Evolutionary conservation across 2,329 filamentous ascomycete genomes (phyloP).

Genomic region (Monosporascus ibericus): DNA sequence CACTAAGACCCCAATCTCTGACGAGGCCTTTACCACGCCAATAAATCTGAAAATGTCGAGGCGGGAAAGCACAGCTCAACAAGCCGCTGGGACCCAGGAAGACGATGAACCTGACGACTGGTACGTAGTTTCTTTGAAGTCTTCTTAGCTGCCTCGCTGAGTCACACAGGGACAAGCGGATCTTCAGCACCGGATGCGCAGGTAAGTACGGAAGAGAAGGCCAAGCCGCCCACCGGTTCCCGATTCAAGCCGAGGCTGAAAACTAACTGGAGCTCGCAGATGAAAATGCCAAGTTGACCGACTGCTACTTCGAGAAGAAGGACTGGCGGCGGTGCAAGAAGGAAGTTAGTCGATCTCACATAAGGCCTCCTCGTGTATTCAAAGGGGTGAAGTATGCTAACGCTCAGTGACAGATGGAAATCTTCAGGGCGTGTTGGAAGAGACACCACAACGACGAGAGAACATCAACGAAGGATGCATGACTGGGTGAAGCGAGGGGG

Average conservation of each 20-base stretch:
- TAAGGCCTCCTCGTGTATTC: neutral
- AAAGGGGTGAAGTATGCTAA: too few species aligned
- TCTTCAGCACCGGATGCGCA: slow-evolving; percentile 92
- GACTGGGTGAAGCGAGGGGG: neutral
- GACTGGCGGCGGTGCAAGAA: slow-evolving; percentile 87
- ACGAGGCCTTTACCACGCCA: neutral
- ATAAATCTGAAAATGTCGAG: slow-evolving; percentile 45
- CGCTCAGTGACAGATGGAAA: slow-evolving; percentile 63
- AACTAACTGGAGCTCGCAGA: slow-evolving; percentile 40
- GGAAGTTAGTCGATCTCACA: slow-evolving; percentile 59
- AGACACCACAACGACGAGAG: slow-evolving; percentile 78
- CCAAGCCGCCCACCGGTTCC: neutral
- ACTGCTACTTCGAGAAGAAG: slow-evolving; percentile 94
- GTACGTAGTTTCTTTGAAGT: slow-evolving; percentile 42
- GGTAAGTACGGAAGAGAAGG: slow-evolving; percentile 45
- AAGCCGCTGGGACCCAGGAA: slow-evolving; percentile 39
- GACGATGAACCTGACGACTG: slow-evolving; percentile 95
- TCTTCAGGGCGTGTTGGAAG: slow-evolving; percentile 89
- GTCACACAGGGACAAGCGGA: slow-evolving; percentile 80
- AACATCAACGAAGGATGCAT: slow-evolving; percentile 67
- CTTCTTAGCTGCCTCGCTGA: neutral
- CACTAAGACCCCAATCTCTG: neutral
- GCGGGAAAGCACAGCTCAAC: slow-evolving; percentile 40
- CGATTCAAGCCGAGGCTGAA: neutral
- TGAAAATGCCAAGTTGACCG: slow-evolving; percentile 84